Evolutionary conservation across 192 early-diverging fungal species (phyloP).

Genomic region (Coemansia sp.): DNA sequence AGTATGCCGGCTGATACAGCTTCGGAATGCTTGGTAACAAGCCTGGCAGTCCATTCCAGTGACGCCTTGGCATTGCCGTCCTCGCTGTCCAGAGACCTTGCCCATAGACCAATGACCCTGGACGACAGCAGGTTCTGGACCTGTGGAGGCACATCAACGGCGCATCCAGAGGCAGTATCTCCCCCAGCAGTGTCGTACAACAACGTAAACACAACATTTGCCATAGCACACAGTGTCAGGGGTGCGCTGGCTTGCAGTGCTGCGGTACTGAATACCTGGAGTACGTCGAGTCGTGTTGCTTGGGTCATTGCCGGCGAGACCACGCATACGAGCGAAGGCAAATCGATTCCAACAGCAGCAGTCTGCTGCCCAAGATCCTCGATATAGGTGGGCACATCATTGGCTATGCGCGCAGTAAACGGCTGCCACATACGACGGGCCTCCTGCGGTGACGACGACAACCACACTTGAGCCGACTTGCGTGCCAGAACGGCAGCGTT

Average conservation of each 20-base stretch:
- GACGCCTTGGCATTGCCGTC: not conserved
- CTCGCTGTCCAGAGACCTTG: constrained; percentile 8
- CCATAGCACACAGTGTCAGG: constrained; percentile 6
- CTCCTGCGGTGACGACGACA: not conserved
- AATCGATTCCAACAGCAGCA: not conserved
- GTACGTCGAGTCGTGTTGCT: constrained; percentile 5
- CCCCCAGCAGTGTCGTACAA: not conserved
- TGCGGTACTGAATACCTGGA: not conserved
- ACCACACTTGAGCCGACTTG: constrained; percentile 13
- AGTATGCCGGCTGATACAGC: not conserved
- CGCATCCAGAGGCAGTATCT: not conserved
- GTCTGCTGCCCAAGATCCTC: not conserved
- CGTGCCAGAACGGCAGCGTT: constrained; percentile 18
- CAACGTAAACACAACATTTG: constrained; percentile 25
- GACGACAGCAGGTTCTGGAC: constrained; percentile 3
- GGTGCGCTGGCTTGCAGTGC: not conserved
- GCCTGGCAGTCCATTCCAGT: constrained; percentile 18
- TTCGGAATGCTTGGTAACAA: constrained; percentile 1
- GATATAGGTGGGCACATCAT: not conserved
- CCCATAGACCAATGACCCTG: constrained; percentile 22
- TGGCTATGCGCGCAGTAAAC: constrained; percentile 13
- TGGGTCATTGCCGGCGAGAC: constrained; percentile 15
- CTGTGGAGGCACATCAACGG: not conserved
- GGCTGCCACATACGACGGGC: constrained; percentile 24
- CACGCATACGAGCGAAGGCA: constrained; percentile 15